Evolutionary conservation across 1,284 basidiomycete genomes (phyloP).

Genomic region (Pterulicium gracile): DNA sequence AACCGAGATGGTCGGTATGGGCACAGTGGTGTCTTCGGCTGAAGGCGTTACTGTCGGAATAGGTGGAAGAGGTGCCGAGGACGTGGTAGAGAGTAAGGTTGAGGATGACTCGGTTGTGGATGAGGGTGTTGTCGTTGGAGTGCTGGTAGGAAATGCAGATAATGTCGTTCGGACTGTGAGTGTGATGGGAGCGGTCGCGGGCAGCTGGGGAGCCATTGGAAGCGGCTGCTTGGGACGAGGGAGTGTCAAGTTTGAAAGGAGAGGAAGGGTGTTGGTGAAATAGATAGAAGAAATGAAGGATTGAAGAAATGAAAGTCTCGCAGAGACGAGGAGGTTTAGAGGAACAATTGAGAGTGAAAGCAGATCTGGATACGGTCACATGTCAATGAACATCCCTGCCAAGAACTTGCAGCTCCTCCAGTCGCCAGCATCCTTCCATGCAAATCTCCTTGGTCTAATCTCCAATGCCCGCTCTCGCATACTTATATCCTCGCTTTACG

Average conservation of each 20-base stretch:
- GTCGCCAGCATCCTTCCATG: constrained; percentile 30
- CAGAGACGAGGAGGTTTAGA: neutral
- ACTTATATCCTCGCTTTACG: constrained; percentile 81
- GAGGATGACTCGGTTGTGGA: neutral
- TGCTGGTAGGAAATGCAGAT: neutral
- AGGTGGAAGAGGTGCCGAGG: neutral
- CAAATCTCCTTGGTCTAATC: constrained; percentile 23
- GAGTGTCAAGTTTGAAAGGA: too few relatives aligned
- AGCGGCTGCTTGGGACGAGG: too few relatives aligned
- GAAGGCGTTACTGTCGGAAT: neutral
- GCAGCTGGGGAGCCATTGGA: constrained; percentile 1
- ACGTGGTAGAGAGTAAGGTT: neutral
- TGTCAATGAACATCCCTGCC: constrained; percentile 13
- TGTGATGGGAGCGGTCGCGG: neutral
- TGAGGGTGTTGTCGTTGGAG: neutral
- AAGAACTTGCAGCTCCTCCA: constrained; percentile 24
- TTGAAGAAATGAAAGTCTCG: too few relatives aligned
- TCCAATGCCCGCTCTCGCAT: constrained; percentile 73
- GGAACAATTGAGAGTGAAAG: neutral
- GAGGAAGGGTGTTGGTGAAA: too few relatives aligned
- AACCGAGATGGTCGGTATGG: neutral
- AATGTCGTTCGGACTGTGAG: neutral
- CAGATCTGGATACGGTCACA: constrained; percentile 1
- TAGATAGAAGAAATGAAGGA: too few relatives aligned
- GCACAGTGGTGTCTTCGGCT: neutral